Evolutionary conservation across 2,329 filamentous ascomycete genomes (phyloP).

Genomic region (Byssothecium circinans): DNA sequence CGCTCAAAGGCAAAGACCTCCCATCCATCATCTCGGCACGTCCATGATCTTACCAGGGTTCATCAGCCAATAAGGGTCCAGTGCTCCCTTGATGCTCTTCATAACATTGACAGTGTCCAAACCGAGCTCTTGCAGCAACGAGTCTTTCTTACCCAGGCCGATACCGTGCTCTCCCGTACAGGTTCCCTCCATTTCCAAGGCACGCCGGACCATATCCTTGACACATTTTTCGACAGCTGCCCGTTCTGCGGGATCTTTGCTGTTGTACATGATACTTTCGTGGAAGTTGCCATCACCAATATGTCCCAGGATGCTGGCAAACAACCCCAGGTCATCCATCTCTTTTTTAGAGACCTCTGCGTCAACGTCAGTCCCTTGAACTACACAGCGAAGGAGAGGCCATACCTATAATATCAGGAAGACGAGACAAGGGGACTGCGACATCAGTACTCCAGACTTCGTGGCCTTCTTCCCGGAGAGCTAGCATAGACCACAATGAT

Average conservation of each 20-base stretch:
- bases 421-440: slow-evolving; percentile 61
- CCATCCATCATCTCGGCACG: slow-evolving; percentile 19
- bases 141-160: slow-evolving; percentile 83
- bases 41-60: slow-evolving; percentile 94
- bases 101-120: slow-evolving; percentile 80
- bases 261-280: slow-evolving; percentile 86
- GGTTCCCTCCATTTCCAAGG: slow-evolving; percentile 90
- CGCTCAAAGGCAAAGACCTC: slow-evolving; percentile 1
- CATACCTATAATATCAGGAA: slow-evolving; percentile 63
- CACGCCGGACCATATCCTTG: slow-evolving; percentile 87
- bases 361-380: slow-evolving; percentile 17
- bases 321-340: slow-evolving; percentile 81
- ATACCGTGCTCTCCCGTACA: slow-evolving; percentile 89
- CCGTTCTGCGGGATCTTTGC: slow-evolving; percentile 66
- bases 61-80: slow-evolving; percentile 86
- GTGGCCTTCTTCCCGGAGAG: slow-evolving; percentile 56
- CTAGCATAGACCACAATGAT: slow-evolving; percentile 63
- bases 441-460: slow-evolving; percentile 66
- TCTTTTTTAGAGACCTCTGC: slow-evolving; percentile 84
- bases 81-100: slow-evolving; percentile 76
- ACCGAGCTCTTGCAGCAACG: slow-evolving; percentile 76
- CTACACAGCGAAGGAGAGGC: background rate
- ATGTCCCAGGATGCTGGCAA: slow-evolving; percentile 85
- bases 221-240: slow-evolving; percentile 79
- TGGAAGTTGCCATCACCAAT: slow-evolving; percentile 96